Percentiles rank a stretch among this genome's conserved stretches.
Conservation (phyloP, 495 filamentous ascomycete genomes). For the Penicillium ochrochloron region DNA sequence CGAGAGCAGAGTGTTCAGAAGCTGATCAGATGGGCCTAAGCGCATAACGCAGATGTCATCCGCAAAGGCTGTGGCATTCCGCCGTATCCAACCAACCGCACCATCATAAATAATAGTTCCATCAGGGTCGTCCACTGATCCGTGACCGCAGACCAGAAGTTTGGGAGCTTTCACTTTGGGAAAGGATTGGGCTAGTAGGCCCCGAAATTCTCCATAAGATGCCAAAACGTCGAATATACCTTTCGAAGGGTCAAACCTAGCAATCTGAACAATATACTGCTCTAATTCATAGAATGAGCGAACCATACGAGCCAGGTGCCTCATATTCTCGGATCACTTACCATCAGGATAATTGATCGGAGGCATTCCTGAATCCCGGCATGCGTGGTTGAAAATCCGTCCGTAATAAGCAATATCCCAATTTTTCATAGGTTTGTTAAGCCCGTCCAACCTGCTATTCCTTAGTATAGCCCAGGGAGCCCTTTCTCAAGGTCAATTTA, state of each 20-base stretch:
- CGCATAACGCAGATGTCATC: slow-evolving; percentile 70
- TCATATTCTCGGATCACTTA: not conserved
- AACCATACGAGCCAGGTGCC: no score
- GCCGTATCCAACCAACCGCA: slow-evolving; percentile 62
- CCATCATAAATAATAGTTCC: slow-evolving; percentile 29
- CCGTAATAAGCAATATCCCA: slow-evolving; percentile 71
- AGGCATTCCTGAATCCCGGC: slow-evolving; percentile 50
- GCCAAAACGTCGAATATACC: not conserved
- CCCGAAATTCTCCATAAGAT: not conserved
- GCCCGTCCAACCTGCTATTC: slow-evolving; percentile 60
- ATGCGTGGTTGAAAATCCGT: slow-evolving; percentile 62
- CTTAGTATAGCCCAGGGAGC: no score
- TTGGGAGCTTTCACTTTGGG: slow-evolving; percentile 70
- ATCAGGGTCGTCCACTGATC: slow-evolving; percentile 7
- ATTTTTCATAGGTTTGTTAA: slow-evolving; percentile 67
- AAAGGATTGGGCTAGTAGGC: slow-evolving; percentile 46
- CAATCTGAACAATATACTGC: slow-evolving; percentile 1
- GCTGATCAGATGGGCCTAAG: slow-evolving; percentile 70
- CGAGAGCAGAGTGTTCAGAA: slow-evolving; percentile 70
- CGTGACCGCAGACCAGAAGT: slow-evolving; percentile 56
- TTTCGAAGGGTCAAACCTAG: slow-evolving; percentile 7
- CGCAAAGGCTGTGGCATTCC: slow-evolving; percentile 53
- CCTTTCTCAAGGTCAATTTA: no score
- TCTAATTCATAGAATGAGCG: no score
- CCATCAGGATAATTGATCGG: slow-evolving; percentile 59